Percentiles rank a stretch among this genome's conserved stretches.
Evolutionary conservation across 495 filamentous ascomycete genomes (phyloP).

Genomic region (Lasiosphaeris hirsuta): DNA sequence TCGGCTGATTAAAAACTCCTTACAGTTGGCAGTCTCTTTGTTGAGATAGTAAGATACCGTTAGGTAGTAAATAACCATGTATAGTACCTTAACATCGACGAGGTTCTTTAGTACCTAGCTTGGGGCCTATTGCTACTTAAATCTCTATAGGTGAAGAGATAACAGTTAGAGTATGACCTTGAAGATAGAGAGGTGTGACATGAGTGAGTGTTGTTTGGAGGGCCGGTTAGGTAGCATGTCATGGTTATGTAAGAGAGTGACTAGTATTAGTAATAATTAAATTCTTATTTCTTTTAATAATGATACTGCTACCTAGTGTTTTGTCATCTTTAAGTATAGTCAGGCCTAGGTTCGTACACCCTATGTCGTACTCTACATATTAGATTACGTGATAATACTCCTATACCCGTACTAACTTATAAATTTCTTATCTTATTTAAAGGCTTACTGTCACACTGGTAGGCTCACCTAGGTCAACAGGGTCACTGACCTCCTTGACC

Average conservation of each 20-base stretch:
- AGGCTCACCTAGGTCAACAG: no score
- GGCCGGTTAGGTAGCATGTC: background rate
- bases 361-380: background rate
- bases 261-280: background rate
- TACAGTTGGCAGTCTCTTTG: background rate
- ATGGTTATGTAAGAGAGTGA: background rate
- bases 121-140: conserved; percentile 1
- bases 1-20: background rate
- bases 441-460: background rate
- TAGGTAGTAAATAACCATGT: background rate
- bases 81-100: background rate
- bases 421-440: background rate
- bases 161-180: no score
- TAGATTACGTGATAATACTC: background rate
- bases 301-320: conserved; percentile 1
- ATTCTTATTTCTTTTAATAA: background rate
- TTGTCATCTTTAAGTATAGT: conserved; percentile 2
- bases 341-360: conserved; percentile 1
- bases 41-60: background rate
- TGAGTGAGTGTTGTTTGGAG: background rate
- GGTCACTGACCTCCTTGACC: no score
- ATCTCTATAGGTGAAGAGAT: conserved; percentile 1
- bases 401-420: background rate
- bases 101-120: background rate
- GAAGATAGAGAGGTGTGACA: no score